These are phyloP conservation scores for Kurtzmaniella quercitrusa DNA, from an alignment of 1,139 yeast genomes.

Conservation along the genomic window DNA sequence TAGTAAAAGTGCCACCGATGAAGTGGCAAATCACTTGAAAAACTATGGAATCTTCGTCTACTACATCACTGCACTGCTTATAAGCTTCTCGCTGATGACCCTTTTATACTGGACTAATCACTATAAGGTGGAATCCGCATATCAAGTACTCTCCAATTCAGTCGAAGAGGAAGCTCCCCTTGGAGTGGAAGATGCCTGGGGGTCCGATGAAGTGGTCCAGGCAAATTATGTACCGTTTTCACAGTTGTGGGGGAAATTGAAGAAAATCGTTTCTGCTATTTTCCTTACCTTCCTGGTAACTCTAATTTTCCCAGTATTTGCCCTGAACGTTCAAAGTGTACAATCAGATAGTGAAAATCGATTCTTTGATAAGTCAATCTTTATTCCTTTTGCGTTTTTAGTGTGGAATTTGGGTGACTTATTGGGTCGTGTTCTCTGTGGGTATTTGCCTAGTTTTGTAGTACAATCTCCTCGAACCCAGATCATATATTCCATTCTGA, in stretches of 20 bases:
- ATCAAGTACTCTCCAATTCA: slow-evolving; percentile 10
- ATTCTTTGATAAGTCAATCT: slow-evolving; percentile 47
- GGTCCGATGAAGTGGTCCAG: slow-evolving; percentile 14
- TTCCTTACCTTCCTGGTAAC: slow-evolving; percentile 75
- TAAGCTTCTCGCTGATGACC: slow-evolving; percentile 48
- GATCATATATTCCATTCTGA: slow-evolving; percentile 47
- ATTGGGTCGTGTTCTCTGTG: slow-evolving; percentile 68
- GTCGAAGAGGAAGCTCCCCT: slow-evolving; percentile 12
- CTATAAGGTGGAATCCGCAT: slow-evolving; percentile 19
- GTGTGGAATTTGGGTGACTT: slow-evolving; percentile 89
- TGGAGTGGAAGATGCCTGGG: slow-evolving; percentile 7
- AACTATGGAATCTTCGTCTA: slow-evolving; percentile 56
- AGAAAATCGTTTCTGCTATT: slow-evolving; percentile 62
- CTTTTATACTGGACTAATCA: slow-evolving; percentile 30
- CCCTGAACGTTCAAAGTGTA: slow-evolving; percentile 61
- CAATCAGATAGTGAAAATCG: slow-evolving; percentile 24
- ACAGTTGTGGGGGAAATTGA: slow-evolving; percentile 54
- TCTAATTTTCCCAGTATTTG: slow-evolving; percentile 84
- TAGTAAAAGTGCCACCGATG: slow-evolving; percentile 10
- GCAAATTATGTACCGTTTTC: slow-evolving; percentile 40
- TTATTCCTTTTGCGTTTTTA: slow-evolving; percentile 72
- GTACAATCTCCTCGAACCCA: slow-evolving; percentile 38
- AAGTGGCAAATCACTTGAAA: slow-evolving; percentile 22
- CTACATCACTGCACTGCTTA: slow-evolving; percentile 65
- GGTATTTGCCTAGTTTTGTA: slow-evolving; percentile 37